phyloP scores from a whole-genome alignment of 2,329 filamentous ascomycete species.

The Epichloe elymi region DNA sequence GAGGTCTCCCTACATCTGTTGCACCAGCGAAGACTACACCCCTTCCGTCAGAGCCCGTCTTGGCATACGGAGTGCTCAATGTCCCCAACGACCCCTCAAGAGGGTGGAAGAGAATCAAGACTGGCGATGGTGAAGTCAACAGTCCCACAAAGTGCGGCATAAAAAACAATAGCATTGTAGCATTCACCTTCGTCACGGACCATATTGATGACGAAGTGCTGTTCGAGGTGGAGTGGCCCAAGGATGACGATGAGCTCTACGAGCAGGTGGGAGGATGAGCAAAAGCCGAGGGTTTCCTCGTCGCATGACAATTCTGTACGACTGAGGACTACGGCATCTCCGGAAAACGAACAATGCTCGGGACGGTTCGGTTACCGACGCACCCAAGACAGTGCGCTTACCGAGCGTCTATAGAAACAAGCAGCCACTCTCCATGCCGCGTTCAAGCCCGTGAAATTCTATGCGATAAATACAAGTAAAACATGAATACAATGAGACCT shows the following conservation, averaged over 20 bases:
- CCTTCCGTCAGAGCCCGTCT: slow-evolving; percentile 26
- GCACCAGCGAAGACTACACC: slow-evolving; percentile 20
- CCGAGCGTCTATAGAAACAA: not conserved
- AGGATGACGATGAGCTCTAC: slow-evolving; percentile 27
- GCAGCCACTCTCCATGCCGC: not conserved
- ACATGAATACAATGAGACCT: not conserved
- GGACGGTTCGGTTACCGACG: not conserved
- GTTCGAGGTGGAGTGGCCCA: slow-evolving; percentile 34
- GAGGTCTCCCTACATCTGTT: slow-evolving; percentile 31
- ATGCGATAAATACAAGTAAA: not conserved
- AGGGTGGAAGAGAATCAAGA: slow-evolving; percentile 37
- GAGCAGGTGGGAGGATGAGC: slow-evolving; percentile 8
- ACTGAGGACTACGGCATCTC: not conserved
- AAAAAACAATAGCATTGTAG: slow-evolving; percentile 33
- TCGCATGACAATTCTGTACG: no score
- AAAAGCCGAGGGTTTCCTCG: not conserved
- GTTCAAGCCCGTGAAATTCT: not conserved
- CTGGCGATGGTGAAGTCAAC: slow-evolving; percentile 20
- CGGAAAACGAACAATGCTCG: not conserved
- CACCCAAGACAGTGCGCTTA: not conserved
- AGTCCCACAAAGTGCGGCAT: slow-evolving; percentile 30
- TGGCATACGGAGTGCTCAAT: slow-evolving; percentile 35
- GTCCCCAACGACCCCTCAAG: slow-evolving; percentile 29
- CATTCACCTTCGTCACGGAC: slow-evolving; percentile 33
- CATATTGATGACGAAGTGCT: slow-evolving; percentile 24